Percentiles rank a stretch among this genome's conserved stretches.
phyloP scores from a whole-genome alignment of 768 basidiomycete genomes.

The Psilocybe subaeruginosa region DNA sequence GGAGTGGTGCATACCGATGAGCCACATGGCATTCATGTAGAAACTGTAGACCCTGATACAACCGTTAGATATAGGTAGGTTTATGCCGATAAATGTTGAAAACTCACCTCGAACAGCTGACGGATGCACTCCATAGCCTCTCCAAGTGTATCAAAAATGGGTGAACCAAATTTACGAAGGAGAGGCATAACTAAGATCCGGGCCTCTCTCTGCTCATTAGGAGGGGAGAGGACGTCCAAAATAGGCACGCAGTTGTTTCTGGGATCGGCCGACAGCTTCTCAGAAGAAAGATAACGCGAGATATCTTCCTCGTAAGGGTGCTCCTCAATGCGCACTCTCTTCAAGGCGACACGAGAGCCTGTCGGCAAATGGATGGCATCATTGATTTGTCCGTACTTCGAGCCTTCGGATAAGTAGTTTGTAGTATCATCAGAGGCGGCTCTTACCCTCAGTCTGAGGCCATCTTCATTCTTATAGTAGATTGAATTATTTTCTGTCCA shows the following conservation, averaged over 20 bases:
- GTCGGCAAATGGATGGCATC: conserved; percentile 10
- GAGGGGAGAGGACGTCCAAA: conserved; percentile 16
- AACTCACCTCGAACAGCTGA: conserved; percentile 35
- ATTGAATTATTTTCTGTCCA: conserved; percentile 25
- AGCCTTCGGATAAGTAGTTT: neutral
- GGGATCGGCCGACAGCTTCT: conserved; percentile 20
- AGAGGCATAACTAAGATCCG: conserved; percentile 36
- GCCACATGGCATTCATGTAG: conserved; percentile 40
- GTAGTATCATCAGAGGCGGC: neutral
- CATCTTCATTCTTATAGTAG: neutral
- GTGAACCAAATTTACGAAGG: conserved; percentile 27
- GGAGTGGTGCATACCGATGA: conserved; percentile 30
- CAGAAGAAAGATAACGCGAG: conserved; percentile 20
- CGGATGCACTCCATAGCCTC: conserved; percentile 35
- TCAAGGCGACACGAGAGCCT: conserved; percentile 14
- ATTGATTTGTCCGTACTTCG: conserved; percentile 2
- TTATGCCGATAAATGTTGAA: too few species aligned
- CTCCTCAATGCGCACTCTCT: conserved; percentile 2
- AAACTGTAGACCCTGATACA: conserved; percentile 27
- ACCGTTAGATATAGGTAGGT: neutral
- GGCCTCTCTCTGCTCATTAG: conserved; percentile 13
- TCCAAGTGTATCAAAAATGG: conserved; percentile 34
- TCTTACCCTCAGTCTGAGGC: neutral
- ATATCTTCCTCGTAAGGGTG: conserved; percentile 30
- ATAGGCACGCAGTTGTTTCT: conserved; percentile 36